phyloP scores from a whole-genome alignment of 2,329 filamentous ascomycete species.

The Aspergillus ochraceus region DNA sequence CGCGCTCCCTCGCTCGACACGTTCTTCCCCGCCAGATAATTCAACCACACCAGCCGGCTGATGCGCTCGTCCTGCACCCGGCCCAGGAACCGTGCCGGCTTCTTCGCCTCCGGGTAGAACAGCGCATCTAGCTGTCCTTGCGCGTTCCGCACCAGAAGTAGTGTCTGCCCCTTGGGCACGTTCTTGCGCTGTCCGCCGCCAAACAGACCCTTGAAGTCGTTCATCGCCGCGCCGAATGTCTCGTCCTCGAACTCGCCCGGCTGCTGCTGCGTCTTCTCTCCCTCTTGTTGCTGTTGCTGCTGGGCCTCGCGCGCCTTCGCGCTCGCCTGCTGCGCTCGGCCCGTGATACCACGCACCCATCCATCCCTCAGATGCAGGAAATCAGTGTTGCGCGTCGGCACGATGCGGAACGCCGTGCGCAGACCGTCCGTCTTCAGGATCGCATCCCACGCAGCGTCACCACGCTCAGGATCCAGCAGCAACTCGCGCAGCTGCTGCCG shows the following conservation, averaged over 20 bases:
- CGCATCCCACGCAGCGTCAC: conserved; percentile 72
- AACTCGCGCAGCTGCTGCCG: conserved; percentile 69
- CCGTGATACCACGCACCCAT: conserved; percentile 81
- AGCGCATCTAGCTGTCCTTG: conserved; percentile 67
- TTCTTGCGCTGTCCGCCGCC: conserved; percentile 65
- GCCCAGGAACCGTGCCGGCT: conserved; percentile 62
- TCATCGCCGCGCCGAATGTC: conserved; percentile 71
- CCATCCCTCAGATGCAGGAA: conserved; percentile 91
- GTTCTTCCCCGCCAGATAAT: conserved; percentile 82
- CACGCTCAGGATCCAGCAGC: conserved; percentile 68
- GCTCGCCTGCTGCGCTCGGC: conserved; percentile 61
- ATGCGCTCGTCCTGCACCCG: conserved; percentile 75
- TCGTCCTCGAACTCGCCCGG: conserved; percentile 64
- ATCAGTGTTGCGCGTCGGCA: conserved; percentile 90
- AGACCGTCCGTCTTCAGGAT: conserved; percentile 67
- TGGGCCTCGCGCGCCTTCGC: conserved; percentile 43
- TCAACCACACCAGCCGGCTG: conserved; percentile 79
- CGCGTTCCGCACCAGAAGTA: conserved; percentile 69
- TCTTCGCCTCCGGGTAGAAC: conserved; percentile 56
- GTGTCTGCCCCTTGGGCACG: conserved; percentile 75
- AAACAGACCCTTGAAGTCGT: conserved; percentile 79
- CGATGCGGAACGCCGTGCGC: conserved; percentile 77
- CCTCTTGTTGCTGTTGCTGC: not conserved
- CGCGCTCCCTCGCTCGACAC: conserved; percentile 83
- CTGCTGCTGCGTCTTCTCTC: not conserved